These are phyloP conservation scores for Juglanconis oblonga DNA, from an alignment of 2,329 filamentous ascomycete species.

Conservation along the genomic window DNA sequence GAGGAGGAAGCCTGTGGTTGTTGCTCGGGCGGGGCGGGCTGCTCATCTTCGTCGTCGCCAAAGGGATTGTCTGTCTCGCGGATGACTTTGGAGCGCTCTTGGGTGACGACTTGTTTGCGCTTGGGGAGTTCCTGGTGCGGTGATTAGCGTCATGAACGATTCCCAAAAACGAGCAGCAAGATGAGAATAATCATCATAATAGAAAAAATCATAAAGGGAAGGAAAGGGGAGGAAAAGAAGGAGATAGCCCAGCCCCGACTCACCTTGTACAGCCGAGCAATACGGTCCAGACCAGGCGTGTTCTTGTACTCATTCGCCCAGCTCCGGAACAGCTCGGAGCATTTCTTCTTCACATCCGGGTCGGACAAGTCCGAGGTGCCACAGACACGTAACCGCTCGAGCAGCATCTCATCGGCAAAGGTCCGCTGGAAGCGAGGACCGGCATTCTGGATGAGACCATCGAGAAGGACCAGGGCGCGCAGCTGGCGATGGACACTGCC, in stretches of 20 bases:
- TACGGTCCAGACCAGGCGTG: conserved; percentile 73
- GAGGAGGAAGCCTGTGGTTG: conserved; percentile 28
- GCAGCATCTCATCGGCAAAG: conserved; percentile 85
- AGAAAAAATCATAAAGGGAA: too few species aligned
- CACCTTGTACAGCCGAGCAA: conserved; percentile 70
- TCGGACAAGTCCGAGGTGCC: conserved; percentile 84
- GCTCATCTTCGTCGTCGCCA: conserved; percentile 62
- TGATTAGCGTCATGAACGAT: too few species aligned
- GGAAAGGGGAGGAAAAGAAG: too few species aligned
- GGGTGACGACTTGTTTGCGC: conserved; percentile 68
- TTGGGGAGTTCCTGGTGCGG: conserved; percentile 52
- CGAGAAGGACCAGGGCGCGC: conserved; percentile 81
- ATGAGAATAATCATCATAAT: too few species aligned
- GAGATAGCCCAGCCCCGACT: background rate
- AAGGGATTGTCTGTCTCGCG: conserved; percentile 76
- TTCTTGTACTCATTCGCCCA: conserved; percentile 83
- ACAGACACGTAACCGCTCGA: conserved; percentile 86
- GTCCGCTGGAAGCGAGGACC: conserved; percentile 80
- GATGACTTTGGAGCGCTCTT: conserved; percentile 79
- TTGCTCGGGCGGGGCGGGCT: conserved; percentile 28
- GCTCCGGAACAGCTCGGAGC: conserved; percentile 77
- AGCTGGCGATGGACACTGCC: conserved; percentile 91
- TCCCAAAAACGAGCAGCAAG: too few species aligned
- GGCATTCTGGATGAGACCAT: conserved; percentile 92
- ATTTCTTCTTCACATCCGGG: conserved; percentile 81